Conservation (phyloP, 129 eudicot genomes). For the Tanacetum coccineum region DNA sequence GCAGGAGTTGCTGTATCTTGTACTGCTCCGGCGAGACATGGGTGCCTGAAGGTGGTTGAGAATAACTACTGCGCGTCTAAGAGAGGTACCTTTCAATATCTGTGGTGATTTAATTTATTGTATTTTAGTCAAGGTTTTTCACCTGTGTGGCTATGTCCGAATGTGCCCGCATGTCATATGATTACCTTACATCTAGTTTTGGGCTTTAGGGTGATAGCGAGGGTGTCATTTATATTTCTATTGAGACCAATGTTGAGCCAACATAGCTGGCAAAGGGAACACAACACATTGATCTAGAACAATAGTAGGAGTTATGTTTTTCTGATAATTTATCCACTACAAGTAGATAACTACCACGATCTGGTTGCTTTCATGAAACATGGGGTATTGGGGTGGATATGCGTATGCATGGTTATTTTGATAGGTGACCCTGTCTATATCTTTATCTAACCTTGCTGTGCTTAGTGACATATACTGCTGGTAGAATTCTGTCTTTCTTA, state of each 20-base stretch:
- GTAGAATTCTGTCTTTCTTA: no score
- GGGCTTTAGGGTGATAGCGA: background rate
- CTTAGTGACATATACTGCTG: no score
- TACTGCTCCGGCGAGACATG: constrained; percentile 74
- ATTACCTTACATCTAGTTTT: background rate
- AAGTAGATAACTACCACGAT: background rate
- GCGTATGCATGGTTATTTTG: no score
- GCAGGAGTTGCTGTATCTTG: constrained; percentile 82
- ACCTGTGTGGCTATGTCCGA: background rate
- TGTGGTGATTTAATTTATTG: constrained; percentile 17
- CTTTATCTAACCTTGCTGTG: no score
- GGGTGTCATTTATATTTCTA: background rate
- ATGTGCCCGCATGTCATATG: background rate
- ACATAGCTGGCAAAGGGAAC: no score
- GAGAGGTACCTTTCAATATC: constrained; percentile 63
- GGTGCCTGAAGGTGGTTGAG: constrained; percentile 92
- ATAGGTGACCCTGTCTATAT: no score
- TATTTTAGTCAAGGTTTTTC: background rate
- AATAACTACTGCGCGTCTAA: constrained; percentile 89
- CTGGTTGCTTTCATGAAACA: no score
- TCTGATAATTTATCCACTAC: background rate
- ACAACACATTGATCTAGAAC: no score
- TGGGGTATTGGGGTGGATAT: no score
- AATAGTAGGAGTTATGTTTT: no score
- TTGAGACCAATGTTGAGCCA: background rate